A percentile compares a stretch with the other conserved stretches of the same genome.
Conservation (phyloP, 169 alveolate species). For the Amoebophrya sp. region DNA sequence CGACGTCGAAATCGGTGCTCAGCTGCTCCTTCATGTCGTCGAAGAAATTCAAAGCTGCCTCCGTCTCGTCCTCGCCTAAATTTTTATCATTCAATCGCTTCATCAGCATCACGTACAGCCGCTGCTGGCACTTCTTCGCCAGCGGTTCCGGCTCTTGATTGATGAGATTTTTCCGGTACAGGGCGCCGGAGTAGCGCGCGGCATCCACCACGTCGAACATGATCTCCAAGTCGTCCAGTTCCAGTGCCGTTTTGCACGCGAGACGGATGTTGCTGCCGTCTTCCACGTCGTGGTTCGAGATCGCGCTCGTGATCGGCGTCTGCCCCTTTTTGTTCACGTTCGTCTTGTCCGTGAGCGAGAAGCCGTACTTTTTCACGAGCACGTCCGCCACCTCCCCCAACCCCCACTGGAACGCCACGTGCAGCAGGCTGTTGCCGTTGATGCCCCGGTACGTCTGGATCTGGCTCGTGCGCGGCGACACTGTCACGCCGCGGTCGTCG, state of each 20-base stretch:
- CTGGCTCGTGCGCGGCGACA: neutral
- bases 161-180: too few relatives aligned
- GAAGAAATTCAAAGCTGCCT: too few relatives aligned
- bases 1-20: neutral
- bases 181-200: neutral
- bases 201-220: neutral
- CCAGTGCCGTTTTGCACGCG: neutral
- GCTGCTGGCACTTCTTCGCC: too few relatives aligned
- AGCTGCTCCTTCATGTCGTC: neutral
- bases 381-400: neutral
- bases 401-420: neutral
- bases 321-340: neutral
- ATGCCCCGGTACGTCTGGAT: neutral
- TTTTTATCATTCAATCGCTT: too few relatives aligned
- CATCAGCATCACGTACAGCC: too few relatives aligned
- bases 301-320: neutral
- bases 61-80: too few relatives aligned
- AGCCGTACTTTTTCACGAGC: neutral
- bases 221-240: neutral
- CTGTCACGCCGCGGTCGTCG: too few relatives aligned
- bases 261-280: too few relatives aligned
- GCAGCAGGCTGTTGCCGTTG: neutral
- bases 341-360: neutral
- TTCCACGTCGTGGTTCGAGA: neutral
- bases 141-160: too few relatives aligned